Evolutionary conservation across 345 rosid genomes (phyloP), one percentile per base, ranked within the genome.

Genomic region (Chamaenerion angustifolium): DNA sequence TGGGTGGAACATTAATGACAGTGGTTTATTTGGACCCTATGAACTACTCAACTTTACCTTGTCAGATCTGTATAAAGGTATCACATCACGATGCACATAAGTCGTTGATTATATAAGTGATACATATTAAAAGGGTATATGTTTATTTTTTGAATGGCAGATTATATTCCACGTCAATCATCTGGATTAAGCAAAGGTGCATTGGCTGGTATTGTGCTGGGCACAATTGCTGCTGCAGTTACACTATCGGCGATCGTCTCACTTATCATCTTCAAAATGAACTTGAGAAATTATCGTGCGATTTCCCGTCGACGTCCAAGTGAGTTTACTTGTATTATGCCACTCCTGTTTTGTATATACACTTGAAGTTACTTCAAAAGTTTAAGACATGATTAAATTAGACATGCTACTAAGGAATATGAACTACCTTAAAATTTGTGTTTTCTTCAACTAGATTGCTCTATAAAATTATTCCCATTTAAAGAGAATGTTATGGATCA

Each of bases 1-100:
- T 10, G 83, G 78, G 46, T 92, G 98, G 98, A 51, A 3, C 16
- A 80, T 92, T 57, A 63, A 40, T 17, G 88, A 80, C 48, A 77
- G 66, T 45, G 88, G 80, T 0, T 15, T 82, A 53, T 92, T 80
- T 69, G 98, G 98, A 41, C 96, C 98, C 19, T 92, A 87, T 45
- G 98, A 92, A 66, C 93, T 92, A 62, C 62, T 92, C 59, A 56
- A 63, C 68, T 72, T 82, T 75, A 72, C 66, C 56, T 68, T 92
- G 58, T 57, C 61, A 73, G 83, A 59, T 0, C 72, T 78, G 16
- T 92, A 92, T 67, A 43, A 4, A 49, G 25, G 25, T 21, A 21
- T 21, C 25, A 21, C 25, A 21, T 21, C 25, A 2, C 4, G 25
- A 21, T 21, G 2, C 25, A 21, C 4, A 21, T 21, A 21, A 21